Evolutionary conservation across 345 rosid genomes (phyloP), one percentile per base, ranked within the genome.

Genomic region (Eucalyptus curtisii): DNA sequence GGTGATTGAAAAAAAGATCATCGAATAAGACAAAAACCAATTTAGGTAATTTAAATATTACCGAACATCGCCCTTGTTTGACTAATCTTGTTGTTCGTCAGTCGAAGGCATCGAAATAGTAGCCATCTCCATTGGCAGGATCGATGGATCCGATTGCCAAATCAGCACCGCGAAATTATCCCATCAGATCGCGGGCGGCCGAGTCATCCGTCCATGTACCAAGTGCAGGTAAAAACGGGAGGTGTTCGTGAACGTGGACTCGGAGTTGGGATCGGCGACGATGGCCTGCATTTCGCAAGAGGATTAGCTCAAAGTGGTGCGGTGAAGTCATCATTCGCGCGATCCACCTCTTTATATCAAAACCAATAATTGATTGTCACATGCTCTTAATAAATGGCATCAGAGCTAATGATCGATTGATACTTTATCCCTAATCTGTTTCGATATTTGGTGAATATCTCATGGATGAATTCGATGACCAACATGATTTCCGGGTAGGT

Each of bases 401-500:
- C 1, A 4, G 5, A 52, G 10, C 25, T 52, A 52, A 19, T 52
- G 25, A 52, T 52, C 8, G 25, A 52, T 52, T 52, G 57, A 4
- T 52, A 24, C 57, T 7, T 52, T 20, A 20, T 10, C 25, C 5
- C 20, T 52, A 52, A 52, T 20, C 0, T 52, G 10, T 52, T 52
- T 52, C 10, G 20, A 52, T 20, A 52, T 19, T 52, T 52, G 57
- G 25, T 52, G 57, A 52, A 19, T 52, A 52, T 20, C 0, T 52
- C 20, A 20, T 20, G 57, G 8, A 52, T 52, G 4, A 20, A 20
- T 20, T 1, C 20, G 4, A 52, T 3, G 57, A 52, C 25, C 20
- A 19, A 52, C 0, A 52, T 52, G 25, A 52, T 52, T 20, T 52
- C 0, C 20, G 4, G 57, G 10, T 20, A 52, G 57, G 5, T 52